Evolutionary conservation across 1,284 basidiomycete species (phyloP), one percentile per base, ranked within the genome.

Genomic region (Schizophyllum commune): DNA sequence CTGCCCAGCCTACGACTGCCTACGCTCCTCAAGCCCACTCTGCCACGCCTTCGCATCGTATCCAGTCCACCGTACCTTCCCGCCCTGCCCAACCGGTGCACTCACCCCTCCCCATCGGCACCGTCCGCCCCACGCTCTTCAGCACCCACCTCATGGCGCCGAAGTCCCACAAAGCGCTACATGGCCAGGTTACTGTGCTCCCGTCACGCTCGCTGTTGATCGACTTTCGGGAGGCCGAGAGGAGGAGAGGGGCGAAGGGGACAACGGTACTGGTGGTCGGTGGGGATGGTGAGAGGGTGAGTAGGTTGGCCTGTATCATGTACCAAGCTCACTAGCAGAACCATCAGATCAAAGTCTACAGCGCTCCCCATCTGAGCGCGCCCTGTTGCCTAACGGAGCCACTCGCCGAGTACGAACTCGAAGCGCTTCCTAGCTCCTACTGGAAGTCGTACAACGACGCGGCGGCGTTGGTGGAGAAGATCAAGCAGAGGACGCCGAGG

Each of bases 201-300:
- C 78, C 80, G 13, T 83, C 81, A 1, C 72, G 66, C 58, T 75
- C 78, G 33, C 62, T 82, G 7, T 72, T 84, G 1, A 75, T 83
- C 20, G 83, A 84, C 68, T 79, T 83, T 61, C 77, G 83, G 47
- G 81, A 83, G 68, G 77, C 78, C 21, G 80, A 83, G 63, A 74
- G 82, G 2, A 70, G 80, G 56, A 77, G 74, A 53, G 79, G 79
- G 1, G 67, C 73, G 47, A 75, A 72, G 64, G 82, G 81, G 4
- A 70, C 75, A 13, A 75, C 81, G 65, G 79, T 84, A 13, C 65
- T 83, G 20, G 63, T 82, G 15, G 70, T 83, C 54, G 72, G 72
- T 66, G 61, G 76, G 5, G 69, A 73, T 51, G 80, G 77, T 20
- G 63, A 55, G 9, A 69, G 70, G 61, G 78, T 77, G 67, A 62